Evolutionary conservation across 2,329 filamentous ascomycete species (phyloP).

Genomic region (Stemphylium lycopersici): DNA sequence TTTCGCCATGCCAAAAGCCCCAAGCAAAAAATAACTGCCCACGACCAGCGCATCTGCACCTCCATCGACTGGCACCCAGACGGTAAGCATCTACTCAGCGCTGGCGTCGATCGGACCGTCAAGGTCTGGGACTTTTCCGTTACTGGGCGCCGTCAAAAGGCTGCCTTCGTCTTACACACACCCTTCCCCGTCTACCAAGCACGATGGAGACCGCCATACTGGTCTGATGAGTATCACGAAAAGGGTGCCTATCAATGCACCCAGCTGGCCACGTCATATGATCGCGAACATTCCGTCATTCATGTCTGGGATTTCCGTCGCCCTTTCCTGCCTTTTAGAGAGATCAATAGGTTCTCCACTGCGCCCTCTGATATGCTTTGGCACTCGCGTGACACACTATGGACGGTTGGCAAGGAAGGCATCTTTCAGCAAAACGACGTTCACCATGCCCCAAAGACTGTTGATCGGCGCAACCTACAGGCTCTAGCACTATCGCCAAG

Average conservation of each 20-base stretch:
- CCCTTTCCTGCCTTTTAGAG: conserved; percentile 66
- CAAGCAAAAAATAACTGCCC: conserved; percentile 66
- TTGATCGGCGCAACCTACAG: conserved; percentile 63
- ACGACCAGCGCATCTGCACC: conserved; percentile 63
- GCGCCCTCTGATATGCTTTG: conserved; percentile 67
- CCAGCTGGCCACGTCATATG: conserved; percentile 67
- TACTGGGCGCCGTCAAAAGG: conserved; percentile 63
- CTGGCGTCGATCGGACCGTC: conserved; percentile 66
- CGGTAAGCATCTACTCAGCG: conserved; percentile 67
- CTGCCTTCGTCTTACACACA: conserved; percentile 63
- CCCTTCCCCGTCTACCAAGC: conserved; percentile 68
- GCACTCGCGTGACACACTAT: conserved; percentile 68
- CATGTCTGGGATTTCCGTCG: conserved; percentile 70
- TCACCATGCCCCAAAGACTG: conserved; percentile 63
- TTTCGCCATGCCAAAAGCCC: conserved; percentile 63
- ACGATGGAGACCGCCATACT: conserved; percentile 66
- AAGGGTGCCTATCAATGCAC: conserved; percentile 64
- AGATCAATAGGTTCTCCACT: conserved; percentile 62
- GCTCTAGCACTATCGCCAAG: conserved; percentile 63
- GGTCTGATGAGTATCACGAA: conserved; percentile 58
- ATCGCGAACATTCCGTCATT: conserved; percentile 64
- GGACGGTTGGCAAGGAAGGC: conserved; percentile 67
- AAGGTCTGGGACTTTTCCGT: conserved; percentile 69
- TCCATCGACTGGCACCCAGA: conserved; percentile 72
- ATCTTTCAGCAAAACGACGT: conserved; percentile 68